Percentiles rank a stretch among this genome's conserved stretches.
These are phyloP conservation scores for Penicillium olsonii DNA, from an alignment of 2,329 filamentous ascomycete genomes.

Conservation along the genomic window DNA sequence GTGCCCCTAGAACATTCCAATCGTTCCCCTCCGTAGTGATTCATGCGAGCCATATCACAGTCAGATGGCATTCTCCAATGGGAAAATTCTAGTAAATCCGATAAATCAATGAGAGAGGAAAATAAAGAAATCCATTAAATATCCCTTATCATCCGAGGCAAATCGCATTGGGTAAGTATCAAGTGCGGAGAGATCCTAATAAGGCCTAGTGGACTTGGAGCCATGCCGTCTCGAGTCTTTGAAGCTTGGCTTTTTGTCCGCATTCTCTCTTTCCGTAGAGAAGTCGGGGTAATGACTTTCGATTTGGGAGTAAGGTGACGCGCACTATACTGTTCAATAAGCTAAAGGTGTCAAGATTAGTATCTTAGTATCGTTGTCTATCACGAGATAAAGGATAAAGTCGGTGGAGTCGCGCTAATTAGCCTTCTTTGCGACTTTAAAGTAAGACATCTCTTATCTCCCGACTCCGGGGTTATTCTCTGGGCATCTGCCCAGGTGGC, in stretches of 20 bases:
- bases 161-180: conserved; percentile 16
- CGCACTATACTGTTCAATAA: too few relatives aligned
- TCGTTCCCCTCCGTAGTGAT: background rate
- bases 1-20: background rate
- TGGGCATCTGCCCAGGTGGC: too few relatives aligned
- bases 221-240: conserved; percentile 5
- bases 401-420: background rate
- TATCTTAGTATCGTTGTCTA: too few relatives aligned
- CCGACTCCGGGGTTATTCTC: background rate
- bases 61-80: background rate
- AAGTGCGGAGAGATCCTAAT: conserved; percentile 23
- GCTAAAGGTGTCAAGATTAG: too few relatives aligned
- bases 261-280: background rate
- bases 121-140: background rate
- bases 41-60: background rate
- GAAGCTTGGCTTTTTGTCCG: conserved; percentile 14
- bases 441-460: background rate
- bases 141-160: conserved; percentile 2
- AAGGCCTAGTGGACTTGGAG: conserved; percentile 14
- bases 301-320: too few relatives aligned
- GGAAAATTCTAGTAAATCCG: background rate
- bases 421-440: background rate
- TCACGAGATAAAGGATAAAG: conserved; percentile 10
- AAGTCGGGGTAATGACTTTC: too few relatives aligned
- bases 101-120: background rate